Evolutionary conservation across 163 green algal genomes (phyloP), one percentile per base, ranked within the genome.

Genomic region (Volvox carteri): DNA sequence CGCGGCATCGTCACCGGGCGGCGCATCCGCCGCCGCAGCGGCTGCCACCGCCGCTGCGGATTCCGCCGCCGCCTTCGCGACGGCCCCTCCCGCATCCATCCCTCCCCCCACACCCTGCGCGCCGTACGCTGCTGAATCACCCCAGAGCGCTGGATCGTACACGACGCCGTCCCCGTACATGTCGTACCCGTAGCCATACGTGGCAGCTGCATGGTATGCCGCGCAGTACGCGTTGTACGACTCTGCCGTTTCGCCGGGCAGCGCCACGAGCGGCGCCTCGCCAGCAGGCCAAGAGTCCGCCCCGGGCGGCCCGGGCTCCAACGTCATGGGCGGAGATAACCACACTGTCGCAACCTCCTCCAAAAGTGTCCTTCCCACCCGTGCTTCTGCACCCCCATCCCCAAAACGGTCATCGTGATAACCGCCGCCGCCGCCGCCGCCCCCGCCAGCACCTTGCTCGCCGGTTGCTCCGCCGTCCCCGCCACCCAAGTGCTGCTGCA

Each of bases 121-220:
- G 30, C 46, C 67, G 46, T 80, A 80, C 46, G 65, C 41, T 1
- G 70, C 28, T 12, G 11, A 52, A 33, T 81, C 50, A 28, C 83
- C 67, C 62, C 70, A 88, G 14, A 86, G 37, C 21, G 58, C 4
- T 28, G 78, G 56, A 42, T 86, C 78, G 58, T 76, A 86, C 37
- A 86, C 78, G 12, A 50, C n/a, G 21, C 78, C 78, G 4, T 75
- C 78, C 35, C 56, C 78, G 78, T 86, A 86, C 78, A 86, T 86
- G 0, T 86, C 78, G 58, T 86, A 86, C 11, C 78, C 78, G 54
- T 85, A 85, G 25, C 52, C 77, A 54, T 85, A 85, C 54, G 52
- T 37, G 2, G 54, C 77, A 11, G 54, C 77, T 23, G 58, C 83
- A 48, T 12, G 44, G 68, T 88, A 81, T 52, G 83, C 35, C 11